Base-by-base conservation (phyloP, 768 basidiomycete species). In the Lepiota brunneoincarnata region DNA sequence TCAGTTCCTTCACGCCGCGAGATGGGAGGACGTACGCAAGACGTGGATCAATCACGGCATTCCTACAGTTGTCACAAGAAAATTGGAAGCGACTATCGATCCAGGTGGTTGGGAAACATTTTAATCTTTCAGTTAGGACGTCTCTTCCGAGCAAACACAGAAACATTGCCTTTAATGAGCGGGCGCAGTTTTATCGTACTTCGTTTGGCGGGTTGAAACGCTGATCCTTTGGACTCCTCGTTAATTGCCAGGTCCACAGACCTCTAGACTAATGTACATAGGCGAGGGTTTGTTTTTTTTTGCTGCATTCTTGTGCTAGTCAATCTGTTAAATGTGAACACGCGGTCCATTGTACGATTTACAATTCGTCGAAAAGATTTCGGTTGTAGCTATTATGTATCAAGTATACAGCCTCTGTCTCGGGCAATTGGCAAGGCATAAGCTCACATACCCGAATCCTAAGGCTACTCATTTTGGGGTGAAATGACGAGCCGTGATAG, bases 81-180 rank as follows among this genome's bases (percentile, higher is more conserved):
- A 91, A 66, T 64, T 98, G 55, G 96, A 98, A 66, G 81, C 89
- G 58, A 84, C 83, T 12, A 78, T 92, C 14, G 95, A 97, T 65
- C 86, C 80, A 26, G 93, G 95, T n/a, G 94, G 94, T 18, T 98
- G 94, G 95, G 90, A 91, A 63, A 89, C 87, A 54, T 68, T 96
- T 45, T 95, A 67, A 53, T 17, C 45, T 10, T 46, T 20, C 11
- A 23, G 15, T n/a, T 34, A 28, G n/a, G 11, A 31, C 7, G 11
- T 9, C 31, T 9, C 31, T 9, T 10, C 31, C 11, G 7, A 31
- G 7, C 31, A 31, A 31, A 31, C 31, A 7, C 26, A 7, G 7
- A 9, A 10, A 10, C 31, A 31, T 31, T 10, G 11, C 11, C 31
- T 10, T 31, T 31, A 10, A 31, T 31, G 31, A 31, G 11, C 31